These are phyloP conservation scores for Straminergon stramineum DNA, from an alignment of 225 moss, liverwort and hornwort genomes.

Conservation along the genomic window DNA sequence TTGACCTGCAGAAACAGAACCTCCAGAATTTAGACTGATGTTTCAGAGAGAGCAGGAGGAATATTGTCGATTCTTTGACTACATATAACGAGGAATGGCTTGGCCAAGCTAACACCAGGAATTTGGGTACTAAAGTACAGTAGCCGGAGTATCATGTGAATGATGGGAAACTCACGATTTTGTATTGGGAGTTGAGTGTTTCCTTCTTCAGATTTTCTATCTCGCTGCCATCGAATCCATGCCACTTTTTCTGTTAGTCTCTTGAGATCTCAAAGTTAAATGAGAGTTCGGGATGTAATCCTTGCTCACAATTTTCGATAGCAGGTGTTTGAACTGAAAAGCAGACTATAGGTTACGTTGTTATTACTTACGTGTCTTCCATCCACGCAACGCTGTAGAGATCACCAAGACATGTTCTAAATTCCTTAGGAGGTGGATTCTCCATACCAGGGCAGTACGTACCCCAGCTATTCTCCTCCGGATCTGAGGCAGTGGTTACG, in stretches of 20 bases:
- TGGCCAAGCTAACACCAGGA: not conserved
- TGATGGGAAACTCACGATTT: slow-evolving; percentile 58
- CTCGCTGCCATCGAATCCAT: slow-evolving; percentile 42
- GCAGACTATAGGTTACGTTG: not conserved
- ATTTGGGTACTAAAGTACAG: not conserved
- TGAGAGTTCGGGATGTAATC: not conserved
- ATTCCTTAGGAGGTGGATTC: slow-evolving; percentile 27
- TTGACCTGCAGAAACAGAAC: slow-evolving; percentile 44
- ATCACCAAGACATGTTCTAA: slow-evolving; percentile 47
- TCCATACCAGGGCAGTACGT: slow-evolving; percentile 45
- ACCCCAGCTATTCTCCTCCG: slow-evolving; percentile 49
- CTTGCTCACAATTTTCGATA: not conserved
- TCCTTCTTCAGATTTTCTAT: slow-evolving; percentile 66
- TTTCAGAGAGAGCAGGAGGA: not conserved
- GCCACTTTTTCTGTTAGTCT: not conserved
- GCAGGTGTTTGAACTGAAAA: not conserved
- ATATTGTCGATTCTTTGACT: not conserved
- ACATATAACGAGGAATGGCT: not conserved
- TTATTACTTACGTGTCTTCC: slow-evolving; percentile 39
- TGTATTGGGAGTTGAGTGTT: slow-evolving; percentile 70
- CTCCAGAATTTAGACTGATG: not conserved
- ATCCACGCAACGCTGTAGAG: slow-evolving; percentile 61
- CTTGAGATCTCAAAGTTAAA: not conserved
- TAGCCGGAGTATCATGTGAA: not conserved
- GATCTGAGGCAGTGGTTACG: slow-evolving; percentile 47